Evolutionary conservation across 345 rosid species (phyloP).

Genomic region (Turritis glabra): DNA sequence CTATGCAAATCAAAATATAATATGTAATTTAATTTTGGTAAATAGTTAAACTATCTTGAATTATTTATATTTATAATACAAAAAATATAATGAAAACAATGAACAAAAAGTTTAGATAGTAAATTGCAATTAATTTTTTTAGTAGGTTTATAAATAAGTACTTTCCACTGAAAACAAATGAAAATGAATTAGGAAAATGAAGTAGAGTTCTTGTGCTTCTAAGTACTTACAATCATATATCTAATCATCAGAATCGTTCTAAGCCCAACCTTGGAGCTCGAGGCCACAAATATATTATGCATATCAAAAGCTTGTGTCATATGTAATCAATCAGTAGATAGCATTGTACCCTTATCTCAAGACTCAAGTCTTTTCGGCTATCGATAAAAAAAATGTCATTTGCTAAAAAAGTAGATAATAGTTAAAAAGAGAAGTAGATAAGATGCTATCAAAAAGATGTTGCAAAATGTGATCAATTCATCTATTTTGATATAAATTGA

Average conservation of each 20-base stretch:
- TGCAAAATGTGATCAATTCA: background rate
- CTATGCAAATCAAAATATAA: background rate
- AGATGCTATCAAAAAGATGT: background rate
- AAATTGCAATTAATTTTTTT: background rate
- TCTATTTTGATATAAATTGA: background rate
- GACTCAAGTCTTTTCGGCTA: background rate
- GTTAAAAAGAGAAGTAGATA: background rate
- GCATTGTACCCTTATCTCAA: background rate
- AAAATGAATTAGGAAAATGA: background rate
- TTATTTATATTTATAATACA: background rate
- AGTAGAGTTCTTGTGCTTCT: background rate
- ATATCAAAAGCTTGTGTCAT: background rate
- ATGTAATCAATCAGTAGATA: background rate
- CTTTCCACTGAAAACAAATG: background rate
- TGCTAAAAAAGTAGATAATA: background rate
- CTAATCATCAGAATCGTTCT: background rate
- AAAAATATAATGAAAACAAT: background rate
- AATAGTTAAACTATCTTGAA: background rate
- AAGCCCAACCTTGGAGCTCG: background rate
- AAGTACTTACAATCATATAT: background rate
- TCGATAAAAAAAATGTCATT: background rate
- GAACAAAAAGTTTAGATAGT: background rate
- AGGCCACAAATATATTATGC: background rate
- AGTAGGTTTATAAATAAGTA: background rate
- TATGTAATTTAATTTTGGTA: background rate